Percentiles rank a stretch among this genome's conserved stretches.
Evolutionary conservation across 1,139 yeast genomes (phyloP).

Genomic region (Candida labiduridarum): DNA sequence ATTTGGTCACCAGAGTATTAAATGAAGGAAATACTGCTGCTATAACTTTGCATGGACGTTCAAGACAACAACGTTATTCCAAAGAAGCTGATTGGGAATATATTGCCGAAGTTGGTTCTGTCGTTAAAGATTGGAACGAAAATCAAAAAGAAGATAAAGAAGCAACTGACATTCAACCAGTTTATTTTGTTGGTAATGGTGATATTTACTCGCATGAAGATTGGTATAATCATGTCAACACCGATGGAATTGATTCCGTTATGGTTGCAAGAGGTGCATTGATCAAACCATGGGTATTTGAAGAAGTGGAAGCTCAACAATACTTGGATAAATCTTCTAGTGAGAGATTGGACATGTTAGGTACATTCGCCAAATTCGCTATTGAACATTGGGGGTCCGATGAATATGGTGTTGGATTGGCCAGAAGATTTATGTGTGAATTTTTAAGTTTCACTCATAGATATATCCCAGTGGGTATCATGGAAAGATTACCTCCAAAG

Average conservation of each 20-base stretch:
- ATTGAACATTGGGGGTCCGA: constrained; percentile 98
- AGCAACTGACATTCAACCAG: constrained; percentile 47
- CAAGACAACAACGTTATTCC: constrained; percentile 93
- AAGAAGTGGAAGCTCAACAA: constrained; percentile 88
- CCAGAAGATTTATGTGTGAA: constrained; percentile 92
- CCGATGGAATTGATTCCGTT: constrained; percentile 81
- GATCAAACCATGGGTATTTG: constrained; percentile 98
- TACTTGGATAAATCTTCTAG: constrained; percentile 87
- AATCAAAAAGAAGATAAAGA: constrained; percentile 57
- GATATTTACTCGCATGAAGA: constrained; percentile 87
- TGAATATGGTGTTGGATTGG: constrained; percentile 85
- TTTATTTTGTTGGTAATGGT: constrained; percentile 84
- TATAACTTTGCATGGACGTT: constrained; percentile 92
- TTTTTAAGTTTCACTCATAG: constrained; percentile 92
- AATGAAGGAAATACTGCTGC: constrained; percentile 85
- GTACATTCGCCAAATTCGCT: constrained; percentile 73
- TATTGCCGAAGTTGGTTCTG: constrained; percentile 70
- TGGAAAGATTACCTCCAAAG: constrained; percentile 86
- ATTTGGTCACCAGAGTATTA: constrained; percentile 68
- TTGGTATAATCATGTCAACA: constrained; percentile 77
- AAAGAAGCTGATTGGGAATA: constrained; percentile 93
- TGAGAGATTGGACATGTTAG: constrained; percentile 79
- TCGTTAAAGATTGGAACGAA: constrained; percentile 63
- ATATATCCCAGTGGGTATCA: constrained; percentile 90
- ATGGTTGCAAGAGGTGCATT: constrained; percentile 99